Percentiles rank a stretch among this genome's conserved stretches.
These are phyloP conservation scores for Setomelanomma holmii DNA, from an alignment of 2,329 filamentous ascomycete species.

Conservation along the genomic window DNA sequence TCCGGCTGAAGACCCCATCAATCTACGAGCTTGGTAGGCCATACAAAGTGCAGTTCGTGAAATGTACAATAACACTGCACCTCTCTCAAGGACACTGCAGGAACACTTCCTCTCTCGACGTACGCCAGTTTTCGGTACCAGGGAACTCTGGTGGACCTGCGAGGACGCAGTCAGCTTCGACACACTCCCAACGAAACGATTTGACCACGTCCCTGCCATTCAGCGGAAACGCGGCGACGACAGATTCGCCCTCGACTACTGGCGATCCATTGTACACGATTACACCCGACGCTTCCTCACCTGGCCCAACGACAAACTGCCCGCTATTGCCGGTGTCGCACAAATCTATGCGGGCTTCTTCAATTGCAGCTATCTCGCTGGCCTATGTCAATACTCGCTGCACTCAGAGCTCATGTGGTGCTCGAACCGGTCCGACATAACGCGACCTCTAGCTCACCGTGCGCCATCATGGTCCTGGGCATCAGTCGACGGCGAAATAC, in stretches of 20 bases:
- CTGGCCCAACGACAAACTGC: slow-evolving; percentile 15
- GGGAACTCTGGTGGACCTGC: slow-evolving; percentile 12
- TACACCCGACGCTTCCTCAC: slow-evolving; percentile 21
- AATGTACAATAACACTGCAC: too few species aligned
- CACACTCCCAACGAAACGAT: not conserved
- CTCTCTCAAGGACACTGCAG: too few species aligned
- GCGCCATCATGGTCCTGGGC: not conserved
- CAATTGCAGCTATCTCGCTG: slow-evolving; percentile 13
- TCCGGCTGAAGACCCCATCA: slow-evolving; percentile 9
- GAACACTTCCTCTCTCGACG: slow-evolving; percentile 14
- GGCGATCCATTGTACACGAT: slow-evolving; percentile 15
- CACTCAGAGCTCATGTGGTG: slow-evolving; percentile 20
- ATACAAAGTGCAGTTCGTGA: too few species aligned
- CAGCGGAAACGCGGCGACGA: not conserved
- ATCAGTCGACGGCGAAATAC: not conserved
- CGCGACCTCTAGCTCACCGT: not conserved
- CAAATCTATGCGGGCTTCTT: slow-evolving; percentile 8
- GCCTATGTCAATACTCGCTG: slow-evolving; percentile 14
- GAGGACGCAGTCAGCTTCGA: not conserved
- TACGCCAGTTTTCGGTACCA: slow-evolving; percentile 9
- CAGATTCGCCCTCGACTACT: slow-evolving; percentile 3
- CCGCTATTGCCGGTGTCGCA: slow-evolving; percentile 14
- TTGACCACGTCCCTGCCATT: not conserved
- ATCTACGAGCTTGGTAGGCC: slow-evolving; percentile 11
- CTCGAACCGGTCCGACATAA: slow-evolving; percentile 16